Evolutionary conservation across 352 stramenopile species (phyloP).

Genomic region (Globisporangium viniferum): DNA sequence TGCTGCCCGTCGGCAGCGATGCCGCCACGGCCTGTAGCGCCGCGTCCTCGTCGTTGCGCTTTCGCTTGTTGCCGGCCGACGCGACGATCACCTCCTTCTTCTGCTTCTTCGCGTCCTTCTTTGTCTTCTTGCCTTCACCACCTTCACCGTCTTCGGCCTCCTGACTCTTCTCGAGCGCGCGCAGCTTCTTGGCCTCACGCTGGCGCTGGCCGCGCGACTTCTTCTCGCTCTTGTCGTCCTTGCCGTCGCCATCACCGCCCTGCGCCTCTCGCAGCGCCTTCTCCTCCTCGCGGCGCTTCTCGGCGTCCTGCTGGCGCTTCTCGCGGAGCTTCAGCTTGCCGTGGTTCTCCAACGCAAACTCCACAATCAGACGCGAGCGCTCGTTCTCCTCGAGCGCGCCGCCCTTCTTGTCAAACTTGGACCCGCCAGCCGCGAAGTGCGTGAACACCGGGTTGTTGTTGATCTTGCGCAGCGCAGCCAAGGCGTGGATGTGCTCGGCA

Average conservation of each 20-base stretch:
- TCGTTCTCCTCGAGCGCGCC: conserved; percentile 39
- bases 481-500: conserved; percentile 92
- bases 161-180: conserved; percentile 23
- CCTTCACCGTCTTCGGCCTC: conserved; percentile 12
- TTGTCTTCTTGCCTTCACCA: conserved; percentile 18
- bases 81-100: conserved; percentile 27
- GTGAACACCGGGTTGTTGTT: conserved; percentile 97
- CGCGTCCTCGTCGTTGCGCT: conserved; percentile 26
- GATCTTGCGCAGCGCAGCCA: conserved; percentile 93
- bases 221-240: conserved; percentile 27
- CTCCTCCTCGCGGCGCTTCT: conserved; percentile 72
- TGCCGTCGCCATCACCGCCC: conserved; percentile 27
- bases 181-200: conserved; percentile 70
- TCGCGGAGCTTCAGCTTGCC: conserved; percentile 85
- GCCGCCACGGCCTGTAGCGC: conserved; percentile 18
- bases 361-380: conserved; percentile 83
- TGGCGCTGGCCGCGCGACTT: conserved; percentile 77
- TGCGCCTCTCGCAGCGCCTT: conserved; percentile 57
- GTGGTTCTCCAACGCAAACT: conserved; percentile 89
- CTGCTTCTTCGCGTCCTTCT: conserved; percentile 24
- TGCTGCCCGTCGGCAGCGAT: not conserved
- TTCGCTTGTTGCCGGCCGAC: conserved; percentile 37
- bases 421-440: conserved; percentile 46
- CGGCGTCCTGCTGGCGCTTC: conserved; percentile 62
- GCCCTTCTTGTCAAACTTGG: conserved; percentile 29